phyloP scores from a whole-genome alignment of 83 land plant species.

The Picea abies region DNA sequence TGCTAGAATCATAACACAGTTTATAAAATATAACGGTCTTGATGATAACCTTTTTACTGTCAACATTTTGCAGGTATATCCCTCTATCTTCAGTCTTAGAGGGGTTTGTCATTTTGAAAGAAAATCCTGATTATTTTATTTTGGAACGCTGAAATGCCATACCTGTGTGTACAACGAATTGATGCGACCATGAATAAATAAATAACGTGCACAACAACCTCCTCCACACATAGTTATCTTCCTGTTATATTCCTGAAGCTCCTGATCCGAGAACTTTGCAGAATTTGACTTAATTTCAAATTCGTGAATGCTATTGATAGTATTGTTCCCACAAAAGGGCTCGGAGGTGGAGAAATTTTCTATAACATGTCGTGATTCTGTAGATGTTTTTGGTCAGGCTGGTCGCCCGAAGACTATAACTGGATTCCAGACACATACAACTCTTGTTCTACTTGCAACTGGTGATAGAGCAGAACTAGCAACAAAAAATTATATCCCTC shows the following conservation, averaged over 20 bases:
- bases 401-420: constrained; percentile 99
- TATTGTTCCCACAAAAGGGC: too few species aligned
- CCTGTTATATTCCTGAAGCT: constrained; percentile 14
- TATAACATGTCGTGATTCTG: too few species aligned
- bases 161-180: too few species aligned
- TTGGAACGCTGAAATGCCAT: too few species aligned
- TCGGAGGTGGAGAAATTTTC: too few species aligned
- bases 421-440: constrained; percentile 97
- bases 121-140: constrained; percentile 91
- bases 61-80: constrained; percentile 70
- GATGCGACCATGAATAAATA: too few species aligned
- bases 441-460: constrained; percentile 94
- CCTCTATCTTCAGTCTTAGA: constrained; percentile 88
- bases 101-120: constrained; percentile 89
- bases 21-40: neutral
- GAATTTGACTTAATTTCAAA: constrained; percentile 22
- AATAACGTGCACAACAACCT: too few species aligned
- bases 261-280: constrained; percentile 17
- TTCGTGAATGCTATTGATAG: neutral
- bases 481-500: constrained; percentile 94
- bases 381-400: constrained; percentile 99
- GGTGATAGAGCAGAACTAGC: constrained; percentile 99
- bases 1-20: neutral
- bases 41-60: constrained; percentile 1
- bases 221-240: too few species aligned